Evolutionary conservation across 1,284 basidiomycete genomes (phyloP).

Genomic region (Chiua sp.): DNA sequence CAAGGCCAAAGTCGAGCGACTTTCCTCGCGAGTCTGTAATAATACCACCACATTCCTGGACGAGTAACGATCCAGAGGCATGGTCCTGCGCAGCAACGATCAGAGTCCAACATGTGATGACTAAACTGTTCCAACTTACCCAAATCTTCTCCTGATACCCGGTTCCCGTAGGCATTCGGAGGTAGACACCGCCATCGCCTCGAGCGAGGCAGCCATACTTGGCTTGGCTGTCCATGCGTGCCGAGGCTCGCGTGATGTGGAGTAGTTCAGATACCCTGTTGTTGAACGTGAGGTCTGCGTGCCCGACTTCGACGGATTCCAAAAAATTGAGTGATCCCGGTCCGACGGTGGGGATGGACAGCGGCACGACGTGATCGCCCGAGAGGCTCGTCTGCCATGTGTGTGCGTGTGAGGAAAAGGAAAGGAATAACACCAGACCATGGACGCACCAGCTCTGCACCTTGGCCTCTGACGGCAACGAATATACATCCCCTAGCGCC

Average conservation of each 20-base stretch:
- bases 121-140: slow-evolving; percentile 47
- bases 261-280: slow-evolving; percentile 76
- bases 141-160: slow-evolving; percentile 92
- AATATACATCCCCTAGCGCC: slow-evolving; percentile 82
- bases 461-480: slow-evolving; percentile 83
- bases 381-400: slow-evolving; percentile 46
- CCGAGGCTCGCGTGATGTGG: slow-evolving; percentile 66
- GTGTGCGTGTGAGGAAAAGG: background rate
- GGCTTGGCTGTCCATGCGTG: slow-evolving; percentile 98
- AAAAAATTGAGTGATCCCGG: slow-evolving; percentile 72
- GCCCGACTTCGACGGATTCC: slow-evolving; percentile 94
- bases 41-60: slow-evolving; percentile 89
- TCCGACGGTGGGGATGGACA: slow-evolving; percentile 53
- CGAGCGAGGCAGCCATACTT: slow-evolving; percentile 92
- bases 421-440: background rate
- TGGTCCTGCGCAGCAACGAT: slow-evolving; percentile 70
- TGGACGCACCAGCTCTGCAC: slow-evolving; percentile 70
- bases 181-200: slow-evolving; percentile 90
- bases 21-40: slow-evolving; percentile 86
- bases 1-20: slow-evolving; percentile 86
- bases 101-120: background rate
- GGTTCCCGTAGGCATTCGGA: slow-evolving; percentile 88
- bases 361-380: slow-evolving; percentile 47
- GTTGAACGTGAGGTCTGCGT: slow-evolving; percentile 90
- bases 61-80: slow-evolving; percentile 85